phyloP scores from a whole-genome alignment of 805 yeast genomes.

The Barnettozyma sucrosica region DNA sequence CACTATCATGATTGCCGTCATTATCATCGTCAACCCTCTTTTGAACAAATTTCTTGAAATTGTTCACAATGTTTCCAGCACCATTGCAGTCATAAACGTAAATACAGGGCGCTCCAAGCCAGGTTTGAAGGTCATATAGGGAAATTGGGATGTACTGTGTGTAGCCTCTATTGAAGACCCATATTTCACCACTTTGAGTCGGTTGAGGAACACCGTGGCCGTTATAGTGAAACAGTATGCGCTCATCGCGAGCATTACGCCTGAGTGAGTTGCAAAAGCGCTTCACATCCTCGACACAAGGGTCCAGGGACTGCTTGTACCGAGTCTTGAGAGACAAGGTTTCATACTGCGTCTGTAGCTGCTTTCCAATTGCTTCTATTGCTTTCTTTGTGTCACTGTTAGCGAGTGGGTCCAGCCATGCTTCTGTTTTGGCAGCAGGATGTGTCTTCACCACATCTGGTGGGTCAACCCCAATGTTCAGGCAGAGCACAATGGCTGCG shows the following conservation, averaged over 20 bases:
- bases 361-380: conserved; percentile 84
- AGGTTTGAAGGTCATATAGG: conserved; percentile 87
- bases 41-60: conserved; percentile 84
- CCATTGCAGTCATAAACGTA: conserved; percentile 92
- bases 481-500: conserved; percentile 86
- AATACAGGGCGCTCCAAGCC: conserved; percentile 97
- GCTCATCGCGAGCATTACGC: conserved; percentile 87
- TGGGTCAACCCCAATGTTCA: conserved; percentile 93
- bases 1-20: conserved; percentile 41
- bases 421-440: conserved; percentile 87
- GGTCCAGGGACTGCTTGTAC: conserved; percentile 87
- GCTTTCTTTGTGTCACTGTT: conserved; percentile 86
- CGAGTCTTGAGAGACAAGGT: conserved; percentile 80
- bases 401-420: conserved; percentile 87
- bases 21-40: conserved; percentile 84
- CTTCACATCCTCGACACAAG: conserved; percentile 92
- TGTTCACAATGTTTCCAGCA: conserved; percentile 88
- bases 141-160: conserved; percentile 97
- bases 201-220: conserved; percentile 99
- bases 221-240: conserved; percentile 89
- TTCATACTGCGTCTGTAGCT: conserved; percentile 83
- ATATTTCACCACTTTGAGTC: conserved; percentile 90
- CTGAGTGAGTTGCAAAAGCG: conserved; percentile 84
- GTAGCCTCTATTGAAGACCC: conserved; percentile 97
- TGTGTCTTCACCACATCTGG: conserved; percentile 92